Percentiles rank a stretch among this genome's conserved stretches.
These are phyloP conservation scores for Alternaria ventricosa DNA, from an alignment of 2,329 filamentous ascomycete genomes.

Conservation along the genomic window DNA sequence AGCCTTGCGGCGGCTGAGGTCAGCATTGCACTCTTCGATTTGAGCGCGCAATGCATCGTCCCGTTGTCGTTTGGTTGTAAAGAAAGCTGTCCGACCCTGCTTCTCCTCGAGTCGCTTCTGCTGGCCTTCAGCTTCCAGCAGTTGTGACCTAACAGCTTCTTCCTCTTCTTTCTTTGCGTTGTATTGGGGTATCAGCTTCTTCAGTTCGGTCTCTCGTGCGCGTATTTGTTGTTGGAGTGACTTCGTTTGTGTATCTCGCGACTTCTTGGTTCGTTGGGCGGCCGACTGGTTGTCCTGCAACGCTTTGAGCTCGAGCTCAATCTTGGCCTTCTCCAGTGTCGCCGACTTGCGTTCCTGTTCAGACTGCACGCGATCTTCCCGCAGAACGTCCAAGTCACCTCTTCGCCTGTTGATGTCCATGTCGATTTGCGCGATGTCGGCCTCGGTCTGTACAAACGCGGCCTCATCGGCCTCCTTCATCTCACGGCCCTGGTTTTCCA, in stretches of 20 bases:
- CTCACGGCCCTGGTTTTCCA: conserved; percentile 81
- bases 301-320: conserved; percentile 83
- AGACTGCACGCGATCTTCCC: conserved; percentile 83
- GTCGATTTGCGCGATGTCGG: conserved; percentile 77
- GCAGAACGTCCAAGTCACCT: conserved; percentile 82
- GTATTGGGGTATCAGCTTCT: conserved; percentile 77
- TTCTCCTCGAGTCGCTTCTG: conserved; percentile 86
- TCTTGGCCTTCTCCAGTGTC: conserved; percentile 79
- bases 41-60: conserved; percentile 82
- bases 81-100: conserved; percentile 86
- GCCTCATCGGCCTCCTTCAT: conserved; percentile 82
- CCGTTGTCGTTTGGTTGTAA: conserved; percentile 85
- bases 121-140: conserved; percentile 77
- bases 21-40: conserved; percentile 78
- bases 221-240: conserved; percentile 76
- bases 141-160: conserved; percentile 69
- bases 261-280: conserved; percentile 73
- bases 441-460: conserved; percentile 78
- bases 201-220: conserved; percentile 77
- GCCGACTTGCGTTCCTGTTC: conserved; percentile 88
- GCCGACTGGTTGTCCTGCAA: conserved; percentile 82
- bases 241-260: conserved; percentile 74
- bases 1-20: conserved; percentile 79
- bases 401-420: conserved; percentile 79
- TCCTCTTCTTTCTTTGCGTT: conserved; percentile 77